Evolutionary conservation across 164 flowering plant species (phyloP), one percentile per base, ranked within the genome.

Genomic region (Echeveria elegans): DNA sequence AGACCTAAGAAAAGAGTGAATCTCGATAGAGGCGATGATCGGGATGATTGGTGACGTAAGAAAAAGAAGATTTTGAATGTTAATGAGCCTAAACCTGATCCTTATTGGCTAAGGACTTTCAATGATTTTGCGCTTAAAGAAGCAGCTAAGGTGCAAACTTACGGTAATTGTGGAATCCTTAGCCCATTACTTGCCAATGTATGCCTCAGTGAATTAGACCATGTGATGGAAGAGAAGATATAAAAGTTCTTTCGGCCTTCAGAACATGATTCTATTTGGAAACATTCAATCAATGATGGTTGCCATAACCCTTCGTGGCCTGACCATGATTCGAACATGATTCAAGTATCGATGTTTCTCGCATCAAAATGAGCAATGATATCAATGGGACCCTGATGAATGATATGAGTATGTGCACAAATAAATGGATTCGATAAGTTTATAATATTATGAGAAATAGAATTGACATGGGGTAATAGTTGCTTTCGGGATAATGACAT

Each of bases 51-150:
- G 30, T 63, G 38, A 70, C 80, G 76, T 72, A 80, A 78, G 77
- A 81, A 77, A 64, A 78, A 80, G 65, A 83, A 78, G 72, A 75
- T 66, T 43, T 40, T 91, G 71, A 81, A 82, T 62, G 83, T 77
- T 62, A 78, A 94, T 79, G 97, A 89, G 72, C 91, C 93, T 2
- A 94, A 94, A 72, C 99, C 99, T 0, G 99, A 94, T 71, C 99
- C 97, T 4, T 94, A 84, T 77, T 94, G 99, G 99, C 68, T 94
- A 72, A 82, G 97, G 68, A 82, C 92, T 6, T 91, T 94, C 82
- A 88, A 77, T 65, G 67, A 69, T 65, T 91, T 94, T 75, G 88
- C 99, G 0, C 99, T 96, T 0, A 86, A 82, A 72, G 99, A 91
- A 76, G 99, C 99, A 93, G 82, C 81, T 0, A 79, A 77, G 82